Evolutionary conservation across 495 filamentous ascomycete species (phyloP), one percentile per base, ranked within the genome.

Genomic region (Trichocladium antarcticum): DNA sequence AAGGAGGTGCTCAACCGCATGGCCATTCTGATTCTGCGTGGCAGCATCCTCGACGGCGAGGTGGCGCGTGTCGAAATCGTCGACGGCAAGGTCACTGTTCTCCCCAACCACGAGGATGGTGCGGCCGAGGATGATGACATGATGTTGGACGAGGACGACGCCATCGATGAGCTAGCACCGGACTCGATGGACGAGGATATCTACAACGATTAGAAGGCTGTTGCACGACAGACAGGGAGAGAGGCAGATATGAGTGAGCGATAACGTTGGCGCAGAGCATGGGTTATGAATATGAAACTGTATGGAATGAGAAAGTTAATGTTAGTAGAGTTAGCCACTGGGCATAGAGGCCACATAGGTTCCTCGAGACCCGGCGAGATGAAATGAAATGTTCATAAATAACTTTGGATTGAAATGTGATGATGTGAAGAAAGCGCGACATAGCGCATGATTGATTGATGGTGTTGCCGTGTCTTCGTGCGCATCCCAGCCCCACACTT

Each of bases 1-100:
- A 87, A 88, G 66, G 92, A 98, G 65, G 85, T 98, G 24, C 78
- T 98, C 52, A 98, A 98, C 65, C 82, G 82, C 28, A 69, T 98
- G 46, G 92, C 92, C 0, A 82, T 98, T 20, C 74, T 95, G 46
- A 87, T 98, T 42, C 77, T 98, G 12, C 75, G 88, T 28, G 89
- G 89, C 42, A 78, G 74, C 35, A 82, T 98, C 61, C 76, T 73
- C 55, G 89, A 98, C 59, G 88, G 89, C 19, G 92, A 98, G 67
- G 60, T 64, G 2, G 92, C 90, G 3, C 70, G 75, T 19, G 87
- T 96, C 31, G 79, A 85, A 29, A 69, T 96, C 60, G 78, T 79
- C 43, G 61, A 63, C 16, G 82, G 83, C 29, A 84, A 84, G 62
- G 79, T 96, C 28, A 69, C 75, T 5, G 85, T 98, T 3, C 50